A percentile compares a stretch with the other conserved stretches of the same genome.
These are phyloP conservation scores for Pistacia vera DNA, from an alignment of 345 rosid species.

Conservation along the genomic window DNA sequence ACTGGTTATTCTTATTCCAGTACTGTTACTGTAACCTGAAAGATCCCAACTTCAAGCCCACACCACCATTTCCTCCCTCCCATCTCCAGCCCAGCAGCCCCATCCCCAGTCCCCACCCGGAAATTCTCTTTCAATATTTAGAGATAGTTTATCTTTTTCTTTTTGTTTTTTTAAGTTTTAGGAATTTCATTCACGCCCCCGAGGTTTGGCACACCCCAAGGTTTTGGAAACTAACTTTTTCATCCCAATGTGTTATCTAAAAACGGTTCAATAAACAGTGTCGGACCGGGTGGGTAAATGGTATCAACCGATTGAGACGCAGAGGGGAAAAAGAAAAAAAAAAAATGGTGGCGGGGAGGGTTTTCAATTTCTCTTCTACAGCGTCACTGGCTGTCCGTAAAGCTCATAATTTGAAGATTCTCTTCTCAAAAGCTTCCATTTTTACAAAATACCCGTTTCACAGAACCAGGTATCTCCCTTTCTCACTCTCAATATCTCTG, in stretches of 20 bases:
- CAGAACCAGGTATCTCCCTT: constrained; percentile 35
- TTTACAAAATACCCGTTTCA: constrained; percentile 7
- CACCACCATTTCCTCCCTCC: too few species aligned
- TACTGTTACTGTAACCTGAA: too few species aligned
- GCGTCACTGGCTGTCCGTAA: constrained; percentile 5
- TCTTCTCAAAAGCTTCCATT: background rate
- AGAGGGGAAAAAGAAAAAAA: too few species aligned
- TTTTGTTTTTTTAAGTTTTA: too few species aligned
- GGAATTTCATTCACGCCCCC: too few species aligned
- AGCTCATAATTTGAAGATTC: background rate
- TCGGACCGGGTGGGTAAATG: background rate
- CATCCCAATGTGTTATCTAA: background rate
- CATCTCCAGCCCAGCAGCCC: too few species aligned
- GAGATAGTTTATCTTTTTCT: too few species aligned
- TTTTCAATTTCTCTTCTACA: background rate
- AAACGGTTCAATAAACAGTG: background rate
- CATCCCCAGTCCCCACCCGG: too few species aligned
- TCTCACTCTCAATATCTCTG: constrained; percentile 6
- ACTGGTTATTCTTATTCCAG: too few species aligned
- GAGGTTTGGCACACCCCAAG: background rate
- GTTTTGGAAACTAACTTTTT: background rate
- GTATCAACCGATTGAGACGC: background rate
- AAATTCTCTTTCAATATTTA: too few species aligned
- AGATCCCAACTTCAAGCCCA: too few species aligned
- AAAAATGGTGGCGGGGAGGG: constrained; percentile 8